These are phyloP conservation scores for Casuarina glauca DNA, from an alignment of 306 rosid genomes.

Conservation along the genomic window DNA sequence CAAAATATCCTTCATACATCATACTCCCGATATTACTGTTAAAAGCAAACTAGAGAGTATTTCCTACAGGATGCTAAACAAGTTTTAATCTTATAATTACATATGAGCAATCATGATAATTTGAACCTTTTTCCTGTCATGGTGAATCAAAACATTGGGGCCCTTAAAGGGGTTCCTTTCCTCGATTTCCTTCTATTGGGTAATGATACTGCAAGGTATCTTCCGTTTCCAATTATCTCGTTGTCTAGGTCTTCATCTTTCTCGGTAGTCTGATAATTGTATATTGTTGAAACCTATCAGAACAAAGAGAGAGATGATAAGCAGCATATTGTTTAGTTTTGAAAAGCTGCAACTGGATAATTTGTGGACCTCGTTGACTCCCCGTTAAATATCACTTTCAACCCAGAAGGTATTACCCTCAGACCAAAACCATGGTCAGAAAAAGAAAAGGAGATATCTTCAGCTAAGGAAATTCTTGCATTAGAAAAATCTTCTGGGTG, in stretches of 20 bases:
- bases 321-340: neutral
- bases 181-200: constrained; percentile 20
- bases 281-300: constrained; percentile 17
- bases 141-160: constrained; percentile 27
- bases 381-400: too few relatives aligned
- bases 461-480: too few relatives aligned
- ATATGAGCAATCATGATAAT: neutral
- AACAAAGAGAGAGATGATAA: neutral
- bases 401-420: too few relatives aligned
- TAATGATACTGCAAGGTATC: constrained; percentile 2
- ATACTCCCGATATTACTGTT: neutral
- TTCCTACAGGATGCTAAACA: neutral
- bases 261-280: neutral
- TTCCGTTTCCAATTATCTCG: neutral
- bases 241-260: neutral
- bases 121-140: neutral
- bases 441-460: too few relatives aligned
- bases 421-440: too few relatives aligned
- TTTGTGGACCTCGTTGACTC: too few relatives aligned
- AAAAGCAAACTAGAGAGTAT: neutral
- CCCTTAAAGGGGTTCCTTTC: constrained; percentile 32
- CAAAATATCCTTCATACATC: neutral
- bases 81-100: neutral
- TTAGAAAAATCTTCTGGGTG: too few relatives aligned
- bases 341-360: too few relatives aligned